These are phyloP conservation scores for Fraxinus cuspidata DNA, from an alignment of 257 asterid species.

Conservation along the genomic window DNA sequence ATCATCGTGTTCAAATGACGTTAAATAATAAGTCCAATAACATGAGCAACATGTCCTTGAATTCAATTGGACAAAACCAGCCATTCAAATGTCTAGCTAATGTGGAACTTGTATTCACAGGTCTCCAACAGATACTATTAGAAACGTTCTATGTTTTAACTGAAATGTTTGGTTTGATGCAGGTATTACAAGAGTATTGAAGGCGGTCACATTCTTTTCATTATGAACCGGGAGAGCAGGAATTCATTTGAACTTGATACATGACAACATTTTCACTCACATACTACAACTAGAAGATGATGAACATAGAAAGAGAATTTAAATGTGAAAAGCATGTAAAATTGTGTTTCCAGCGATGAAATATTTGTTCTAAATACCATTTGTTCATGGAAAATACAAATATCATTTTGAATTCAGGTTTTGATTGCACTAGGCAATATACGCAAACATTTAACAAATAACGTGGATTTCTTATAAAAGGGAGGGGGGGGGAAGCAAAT, in stretches of 20 bases:
- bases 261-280: slow-evolving; percentile 55
- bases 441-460: slow-evolving; percentile 11
- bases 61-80: too few relatives aligned
- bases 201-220: slow-evolving; percentile 89
- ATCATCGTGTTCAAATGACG: too few relatives aligned
- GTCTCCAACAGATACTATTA: neutral
- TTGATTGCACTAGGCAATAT: slow-evolving; percentile 19
- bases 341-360: neutral
- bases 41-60: too few relatives aligned
- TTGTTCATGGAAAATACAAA: slow-evolving; percentile 15
- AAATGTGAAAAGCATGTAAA: neutral
- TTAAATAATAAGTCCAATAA: too few relatives aligned
- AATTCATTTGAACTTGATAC: slow-evolving; percentile 76
- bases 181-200: slow-evolving; percentile 93
- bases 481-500: slow-evolving; percentile 17
- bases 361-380: slow-evolving; percentile 15
- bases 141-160: too few relatives aligned
- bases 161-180: neutral
- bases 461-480: slow-evolving; percentile 14
- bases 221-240: slow-evolving; percentile 91
- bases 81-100: too few relatives aligned
- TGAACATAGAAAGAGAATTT: neutral
- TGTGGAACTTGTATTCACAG: neutral
- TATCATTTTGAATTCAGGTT: neutral
- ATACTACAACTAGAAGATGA: too few relatives aligned